Conservation (phyloP, 1,284 basidiomycete genomes). For the Austroboletus niveus region DNA sequence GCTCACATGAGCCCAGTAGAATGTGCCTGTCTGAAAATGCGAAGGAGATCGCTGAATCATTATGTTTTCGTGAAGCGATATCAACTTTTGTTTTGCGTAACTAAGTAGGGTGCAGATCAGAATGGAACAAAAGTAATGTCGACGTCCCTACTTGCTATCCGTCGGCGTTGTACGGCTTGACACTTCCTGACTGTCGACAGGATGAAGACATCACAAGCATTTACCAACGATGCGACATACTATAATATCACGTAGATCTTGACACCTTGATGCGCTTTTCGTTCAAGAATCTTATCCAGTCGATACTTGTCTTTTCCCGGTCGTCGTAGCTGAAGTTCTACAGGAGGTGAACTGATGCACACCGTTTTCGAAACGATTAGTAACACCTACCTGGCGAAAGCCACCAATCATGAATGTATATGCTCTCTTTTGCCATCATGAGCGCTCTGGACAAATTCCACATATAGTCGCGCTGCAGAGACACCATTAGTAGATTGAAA, state of each 20-base stretch:
- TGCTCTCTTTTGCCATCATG: conserved; percentile 83
- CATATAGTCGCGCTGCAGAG: conserved; percentile 82
- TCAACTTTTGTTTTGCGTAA: conserved; percentile 91
- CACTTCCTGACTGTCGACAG: conserved; percentile 78
- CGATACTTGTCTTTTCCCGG: conserved; percentile 87
- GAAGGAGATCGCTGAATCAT: conserved; percentile 97
- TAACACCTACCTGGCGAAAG: conserved; percentile 65
- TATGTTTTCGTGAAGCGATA: conserved; percentile 86
- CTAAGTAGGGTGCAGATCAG: conserved; percentile 38
- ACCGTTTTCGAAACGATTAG: neutral
- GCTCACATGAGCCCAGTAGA: conserved; percentile 95
- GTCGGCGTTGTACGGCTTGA: conserved; percentile 95
- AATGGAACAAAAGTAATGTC: neutral
- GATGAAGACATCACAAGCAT: conserved; percentile 2
- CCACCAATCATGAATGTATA: conserved; percentile 98
- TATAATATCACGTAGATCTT: conserved; percentile 97
- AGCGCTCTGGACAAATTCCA: conserved; percentile 98
- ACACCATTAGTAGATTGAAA: neutral
- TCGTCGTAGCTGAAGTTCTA: conserved; percentile 82
- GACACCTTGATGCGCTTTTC: conserved; percentile 95
- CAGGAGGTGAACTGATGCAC: conserved; percentile 1
- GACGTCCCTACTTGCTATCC: conserved; percentile 71
- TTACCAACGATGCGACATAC: conserved; percentile 41
- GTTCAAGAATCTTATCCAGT: conserved; percentile 83
- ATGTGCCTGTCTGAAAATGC: conserved; percentile 96